Base-by-base conservation (phyloP, 306 rosid genomes). In the Rosa chinensis region DNA sequence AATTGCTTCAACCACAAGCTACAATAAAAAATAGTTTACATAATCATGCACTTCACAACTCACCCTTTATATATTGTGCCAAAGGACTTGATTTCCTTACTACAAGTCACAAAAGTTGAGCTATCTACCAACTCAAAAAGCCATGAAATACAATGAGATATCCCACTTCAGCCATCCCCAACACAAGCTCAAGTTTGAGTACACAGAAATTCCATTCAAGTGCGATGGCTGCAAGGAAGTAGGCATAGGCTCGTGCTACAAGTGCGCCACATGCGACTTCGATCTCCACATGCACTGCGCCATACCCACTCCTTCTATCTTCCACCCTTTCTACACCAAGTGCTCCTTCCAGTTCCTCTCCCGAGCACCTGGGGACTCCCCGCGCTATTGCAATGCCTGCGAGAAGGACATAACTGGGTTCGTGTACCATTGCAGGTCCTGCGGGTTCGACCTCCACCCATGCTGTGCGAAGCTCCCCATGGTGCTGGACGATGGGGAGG, bases 201-300 rank as follows among this genome's bases (percentile, higher is more conserved):
- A 86, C 87, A 58, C 86, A 1, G 97, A 91, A 63, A 84, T 82
- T 70, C 98, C 99, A 0, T 95, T 92, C 94, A 95, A 92, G 80
- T 95, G 99, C 21, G 98, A 95, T 3, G 99, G 99, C 1, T 95
- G 99, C 90, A 92, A 91, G 45, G 99, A 95, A 83, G 78, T 86
- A 0, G 99, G 99, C 37, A 95, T 95, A 5, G 99, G 99, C 0
- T 92, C 97, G 0, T 82, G 89, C 49, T 95, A 95, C 89, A 91
- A 84, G 82, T 95, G 99, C 77, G 12, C 80, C 18, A 43, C 28
- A 4, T 95, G 99, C 16, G 93, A 95, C 84, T 95, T 80, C 55
- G 99, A 95, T 28, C 98, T 95, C 70, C 99, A 95, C 86, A 77
- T 80, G 87, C 96, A 95, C 55, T 95, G 99, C 48, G 96, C 91